These are phyloP conservation scores for Pinus tabuliformis DNA, from an alignment of 75 land plant genomes.

Conservation along the genomic window DNA sequence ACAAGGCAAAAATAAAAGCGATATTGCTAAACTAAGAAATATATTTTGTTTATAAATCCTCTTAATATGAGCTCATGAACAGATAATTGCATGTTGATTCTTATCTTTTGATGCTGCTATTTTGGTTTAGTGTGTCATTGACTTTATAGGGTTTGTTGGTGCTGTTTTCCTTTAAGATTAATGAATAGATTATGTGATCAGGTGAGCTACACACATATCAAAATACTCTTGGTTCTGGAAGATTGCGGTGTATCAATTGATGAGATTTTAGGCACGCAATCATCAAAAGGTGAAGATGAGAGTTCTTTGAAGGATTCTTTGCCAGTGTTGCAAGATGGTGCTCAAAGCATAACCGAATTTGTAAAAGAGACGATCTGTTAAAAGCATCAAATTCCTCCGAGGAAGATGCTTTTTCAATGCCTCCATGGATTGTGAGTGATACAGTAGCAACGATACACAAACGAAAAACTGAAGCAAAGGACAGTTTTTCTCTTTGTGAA, in stretches of 20 bases:
- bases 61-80: neutral
- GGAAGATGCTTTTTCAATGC: conserved; percentile 11
- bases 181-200: conserved; percentile 15
- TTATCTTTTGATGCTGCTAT: neutral
- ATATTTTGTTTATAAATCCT: neutral
- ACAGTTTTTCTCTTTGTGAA: conserved; percentile 3
- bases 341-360: neutral
- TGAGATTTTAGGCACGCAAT: conserved; percentile 3
- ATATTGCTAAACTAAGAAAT: neutral
- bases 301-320: neutral
- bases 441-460: neutral
- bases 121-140: neutral
- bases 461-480: conserved; percentile 5
- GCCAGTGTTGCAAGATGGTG: neutral
- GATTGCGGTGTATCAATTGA: conserved; percentile 40
- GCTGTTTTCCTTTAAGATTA: neutral
- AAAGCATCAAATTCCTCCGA: conserved; percentile 1
- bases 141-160: neutral
- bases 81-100: neutral
- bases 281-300: conserved; percentile 7
- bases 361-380: conserved; percentile 5
- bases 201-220: conserved; percentile 65
- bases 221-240: conserved; percentile 38
- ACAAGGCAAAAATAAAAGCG: neutral
- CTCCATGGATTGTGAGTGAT: conserved; percentile 21